Evolutionary conservation across 2,329 filamentous ascomycete species (phyloP).

Genomic region (Penicillium sp.): DNA sequence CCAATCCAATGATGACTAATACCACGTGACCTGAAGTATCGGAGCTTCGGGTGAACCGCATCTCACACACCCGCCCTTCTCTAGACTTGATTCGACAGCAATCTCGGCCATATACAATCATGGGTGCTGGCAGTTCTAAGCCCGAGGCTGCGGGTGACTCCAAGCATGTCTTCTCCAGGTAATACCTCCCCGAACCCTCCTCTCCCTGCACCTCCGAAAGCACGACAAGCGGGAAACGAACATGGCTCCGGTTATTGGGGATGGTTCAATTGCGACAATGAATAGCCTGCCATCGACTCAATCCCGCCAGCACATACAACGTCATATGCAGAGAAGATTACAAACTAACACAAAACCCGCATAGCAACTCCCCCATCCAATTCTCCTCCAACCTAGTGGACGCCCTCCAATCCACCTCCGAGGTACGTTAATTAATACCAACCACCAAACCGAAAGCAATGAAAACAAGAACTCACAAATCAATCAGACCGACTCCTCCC

Average conservation of each 20-base stretch:
- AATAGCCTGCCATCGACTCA: not conserved
- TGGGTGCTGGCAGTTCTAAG: conserved; percentile 66
- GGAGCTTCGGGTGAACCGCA: conserved; percentile 21
- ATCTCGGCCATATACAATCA: conserved; percentile 34
- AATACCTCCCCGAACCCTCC: conserved; percentile 4
- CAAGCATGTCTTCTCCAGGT: conserved; percentile 66
- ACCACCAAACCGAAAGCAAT: not conserved
- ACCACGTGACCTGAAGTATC: conserved; percentile 23
- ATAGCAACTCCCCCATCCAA: conserved; percentile 56
- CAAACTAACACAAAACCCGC: conserved; percentile 16
- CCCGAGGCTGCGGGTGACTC: conserved; percentile 51
- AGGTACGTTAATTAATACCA: conserved; percentile 59
- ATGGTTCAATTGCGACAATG: not conserved
- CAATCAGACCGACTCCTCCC: conserved; percentile 79
- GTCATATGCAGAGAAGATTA: not conserved
- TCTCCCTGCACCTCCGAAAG: conserved; percentile 1
- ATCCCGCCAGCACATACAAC: not conserved
- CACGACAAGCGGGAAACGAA: conserved; percentile 9
- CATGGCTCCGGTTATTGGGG: conserved; percentile 3
- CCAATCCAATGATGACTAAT: not conserved
- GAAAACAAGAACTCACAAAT: conserved; percentile 3
- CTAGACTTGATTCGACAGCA: conserved; percentile 13
- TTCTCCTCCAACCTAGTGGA: conserved; percentile 83
- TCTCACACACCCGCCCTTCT: conserved; percentile 19
- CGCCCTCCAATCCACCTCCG: conserved; percentile 77